Evolutionary conservation across 2,329 filamentous ascomycete genomes (phyloP), one percentile per base, ranked within the genome.

Genomic region (Diaporthe velutina): DNA sequence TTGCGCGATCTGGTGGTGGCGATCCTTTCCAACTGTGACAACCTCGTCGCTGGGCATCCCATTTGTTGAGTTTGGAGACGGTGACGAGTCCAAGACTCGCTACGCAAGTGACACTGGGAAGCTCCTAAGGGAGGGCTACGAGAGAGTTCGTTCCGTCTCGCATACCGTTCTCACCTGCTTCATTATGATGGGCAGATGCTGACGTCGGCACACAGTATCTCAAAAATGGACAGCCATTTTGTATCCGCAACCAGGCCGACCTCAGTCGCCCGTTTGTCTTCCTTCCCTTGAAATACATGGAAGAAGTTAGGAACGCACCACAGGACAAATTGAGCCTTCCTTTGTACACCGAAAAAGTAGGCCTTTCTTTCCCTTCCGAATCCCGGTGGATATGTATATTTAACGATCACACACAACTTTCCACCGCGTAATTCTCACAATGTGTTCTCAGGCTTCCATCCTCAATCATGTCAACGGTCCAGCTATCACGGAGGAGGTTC

Each of bases 251-350:
- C 19, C 28, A 54, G 42, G n/a, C n/a, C 6, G 35, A 72, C n/a
- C 28, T 28, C 19, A 45, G 30, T 33, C 70, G 45, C 25, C 70
- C 70, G 9, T n/a, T 64, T 1, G 70, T 64, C 3, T 61, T 72
- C 22, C 35, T 72, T 12, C 45, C 70, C 2, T 15, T 61, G 3
- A 30, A 28, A 9, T 50, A 72, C 28, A 58, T 72, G 38, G 70
- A 72, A n/a, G 70, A 72, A 45, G 57, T 64, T 13, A 72, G 57
- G 17, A 72, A 64, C 15, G 70, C 57, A 45, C 57, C 70, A 13
- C 70, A 72, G 25, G 48, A 64, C n/a, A 64, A 22, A 30, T 13
- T 72, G 55, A 64, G 70, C 22, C 70, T 72, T 10, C 70, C 70
- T 10, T 17, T 50, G 2, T 64, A 72, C 28, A 72, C 42, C 22